Evolutionary conservation across 108 stramenopile genomes (phyloP), one percentile per base, ranked within the genome.

Genomic region (Nannochloropsis gaditana): DNA sequence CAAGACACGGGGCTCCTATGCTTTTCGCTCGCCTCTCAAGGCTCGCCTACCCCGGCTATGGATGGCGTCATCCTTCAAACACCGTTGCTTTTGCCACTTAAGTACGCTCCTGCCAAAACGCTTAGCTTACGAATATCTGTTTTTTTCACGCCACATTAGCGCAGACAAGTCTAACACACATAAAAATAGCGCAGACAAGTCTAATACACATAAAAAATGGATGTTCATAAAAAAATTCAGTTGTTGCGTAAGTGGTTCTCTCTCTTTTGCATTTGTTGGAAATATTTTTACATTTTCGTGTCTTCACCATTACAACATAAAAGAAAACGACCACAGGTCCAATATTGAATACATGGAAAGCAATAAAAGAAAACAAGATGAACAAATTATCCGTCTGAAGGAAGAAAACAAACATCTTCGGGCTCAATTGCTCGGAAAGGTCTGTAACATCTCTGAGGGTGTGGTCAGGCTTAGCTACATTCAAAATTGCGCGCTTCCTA

Each of bases 291-390:
- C 31, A 31, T 31, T 31, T 31, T 31, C 31, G 31, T 31, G 31
- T 31, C 31, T 31, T 31, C 31, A 31, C 31, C 31, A 31, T 31
- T 31, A 31, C 31, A 31, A 31, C 31, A 31, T 31, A 31, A 31
- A n/a, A 73, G 59, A 86, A 84, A 89, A 89, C 19, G 91, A 91
- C 83, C 87, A 90, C 11, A 84, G 89, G 81, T 89, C 92, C 2
- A 92, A 92, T 42, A 92, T 92, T 41, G 92, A 92, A 82, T 87
- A 91, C 21, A 50, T 92, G 11, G 92, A 92, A 45, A 81, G 91
- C 31, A 92, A 88, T 21, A 93, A 92, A 79, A 44, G 43, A 19
- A 80, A 89, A 8, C 92, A 93, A 88, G 88, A 89, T 82, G 89
- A 90, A 44, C 90, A 91, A 47, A 91, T 91, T 15, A 43, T 87